These are phyloP conservation scores for Boletus tylopilopsis DNA, from an alignment of 768 basidiomycete genomes.

Conservation along the genomic window DNA sequence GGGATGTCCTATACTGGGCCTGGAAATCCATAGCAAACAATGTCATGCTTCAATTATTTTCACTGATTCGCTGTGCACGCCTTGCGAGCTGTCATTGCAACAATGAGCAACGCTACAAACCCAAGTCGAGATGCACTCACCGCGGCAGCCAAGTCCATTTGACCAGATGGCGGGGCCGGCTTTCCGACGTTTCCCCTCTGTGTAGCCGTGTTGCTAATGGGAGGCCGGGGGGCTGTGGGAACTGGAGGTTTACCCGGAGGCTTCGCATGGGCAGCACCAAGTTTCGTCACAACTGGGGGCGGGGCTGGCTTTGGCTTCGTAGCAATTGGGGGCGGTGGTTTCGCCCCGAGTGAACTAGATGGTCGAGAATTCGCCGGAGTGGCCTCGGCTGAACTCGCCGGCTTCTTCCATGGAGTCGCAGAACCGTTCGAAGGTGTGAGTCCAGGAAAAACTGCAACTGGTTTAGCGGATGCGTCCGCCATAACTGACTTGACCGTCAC, in stretches of 20 bases:
- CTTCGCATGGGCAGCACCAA: slow-evolving; percentile 46
- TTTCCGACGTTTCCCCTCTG: slow-evolving; percentile 40
- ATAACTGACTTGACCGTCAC: slow-evolving; percentile 40
- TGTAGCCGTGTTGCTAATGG: slow-evolving; percentile 33
- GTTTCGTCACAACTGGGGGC: slow-evolving; percentile 55
- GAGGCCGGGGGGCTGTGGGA: slow-evolving; percentile 53
- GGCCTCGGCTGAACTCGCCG: slow-evolving; percentile 32
- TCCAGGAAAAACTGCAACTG: slow-evolving; percentile 79
- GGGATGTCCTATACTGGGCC: slow-evolving; percentile 1
- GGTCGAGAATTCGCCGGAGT: slow-evolving; percentile 50
- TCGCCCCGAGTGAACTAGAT: slow-evolving; percentile 45
- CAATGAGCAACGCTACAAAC: not conserved
- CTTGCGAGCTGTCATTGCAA: slow-evolving; percentile 57
- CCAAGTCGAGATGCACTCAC: slow-evolving; percentile 40
- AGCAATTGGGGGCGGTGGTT: slow-evolving; percentile 57
- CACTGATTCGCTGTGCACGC: slow-evolving; percentile 65
- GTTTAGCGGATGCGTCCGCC: slow-evolving; percentile 67
- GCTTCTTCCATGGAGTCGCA: slow-evolving; percentile 71
- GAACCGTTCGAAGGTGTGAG: slow-evolving; percentile 67
- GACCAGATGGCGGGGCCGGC: slow-evolving; percentile 47
- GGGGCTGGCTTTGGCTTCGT: slow-evolving; percentile 63
- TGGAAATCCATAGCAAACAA: not conserved
- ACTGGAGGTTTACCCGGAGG: slow-evolving; percentile 58
- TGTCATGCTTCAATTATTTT: slow-evolving; percentile 34
- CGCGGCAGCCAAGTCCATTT: slow-evolving; percentile 80